phyloP scores from a whole-genome alignment of 345 rosid species.

The Toxicodendron radicans region DNA sequence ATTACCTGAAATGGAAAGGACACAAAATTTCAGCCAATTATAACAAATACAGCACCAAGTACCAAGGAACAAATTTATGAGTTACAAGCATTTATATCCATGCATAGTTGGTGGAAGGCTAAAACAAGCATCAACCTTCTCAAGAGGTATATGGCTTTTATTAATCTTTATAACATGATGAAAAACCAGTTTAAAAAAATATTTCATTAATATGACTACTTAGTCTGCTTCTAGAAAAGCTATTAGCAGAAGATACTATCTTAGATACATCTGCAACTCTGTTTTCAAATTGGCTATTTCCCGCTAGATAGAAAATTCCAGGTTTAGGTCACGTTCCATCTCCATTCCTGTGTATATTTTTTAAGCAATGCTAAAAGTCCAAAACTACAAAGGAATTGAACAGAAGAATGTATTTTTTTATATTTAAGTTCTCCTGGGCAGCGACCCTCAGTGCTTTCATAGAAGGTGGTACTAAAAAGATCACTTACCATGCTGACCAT shows the following conservation, averaged over 20 bases:
- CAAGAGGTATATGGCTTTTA: not conserved
- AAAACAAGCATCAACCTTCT: not conserved
- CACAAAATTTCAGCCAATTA: not conserved
- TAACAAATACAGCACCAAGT: not conserved
- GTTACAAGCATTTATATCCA: not conserved
- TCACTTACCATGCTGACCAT: not conserved
- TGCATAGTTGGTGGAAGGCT: not conserved
- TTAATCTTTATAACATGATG: not conserved
- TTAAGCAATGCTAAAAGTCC: not conserved
- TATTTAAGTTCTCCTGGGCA: not conserved
- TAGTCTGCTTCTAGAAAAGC: not conserved
- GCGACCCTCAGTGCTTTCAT: not conserved
- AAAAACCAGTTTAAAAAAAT: not conserved
- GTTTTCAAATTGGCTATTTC: not conserved
- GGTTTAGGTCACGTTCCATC: not conserved
- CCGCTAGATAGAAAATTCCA: not conserved
- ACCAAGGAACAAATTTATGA: not conserved
- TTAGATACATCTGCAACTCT: not conserved
- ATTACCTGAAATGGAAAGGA: slow-evolving; percentile 46
- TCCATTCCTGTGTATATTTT: not conserved
- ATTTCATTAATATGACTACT: not conserved
- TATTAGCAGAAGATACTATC: not conserved
- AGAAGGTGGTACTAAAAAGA: not conserved
- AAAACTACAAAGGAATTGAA: not conserved
- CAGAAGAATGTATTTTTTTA: not conserved